Percentiles rank a stretch among this genome's conserved stretches.
phyloP scores from a whole-genome alignment of 2,329 filamentous ascomycete genomes.

The Aplosporella prunicola region DNA sequence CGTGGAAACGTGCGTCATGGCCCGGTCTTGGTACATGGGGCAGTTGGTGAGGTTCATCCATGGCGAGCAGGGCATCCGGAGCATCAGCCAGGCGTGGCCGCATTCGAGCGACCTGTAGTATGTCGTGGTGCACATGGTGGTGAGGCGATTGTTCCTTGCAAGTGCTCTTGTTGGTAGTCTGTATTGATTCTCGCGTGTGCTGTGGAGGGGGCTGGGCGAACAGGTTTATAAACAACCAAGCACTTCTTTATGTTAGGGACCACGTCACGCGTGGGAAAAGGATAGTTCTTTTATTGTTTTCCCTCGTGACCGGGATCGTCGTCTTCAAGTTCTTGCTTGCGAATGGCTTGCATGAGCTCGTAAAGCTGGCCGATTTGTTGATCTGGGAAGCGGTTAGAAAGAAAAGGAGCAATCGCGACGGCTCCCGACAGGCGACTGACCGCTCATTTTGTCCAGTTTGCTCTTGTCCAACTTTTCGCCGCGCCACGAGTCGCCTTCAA shows the following conservation, averaged over 20 bases:
- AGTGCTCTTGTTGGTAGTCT: no score
- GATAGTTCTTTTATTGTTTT: no score
- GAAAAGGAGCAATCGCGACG: no score
- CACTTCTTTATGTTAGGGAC: not conserved
- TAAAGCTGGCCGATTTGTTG: constrained; percentile 91
- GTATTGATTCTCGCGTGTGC: not conserved
- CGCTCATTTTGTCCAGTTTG: constrained; percentile 91
- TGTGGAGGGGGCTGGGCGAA: not conserved
- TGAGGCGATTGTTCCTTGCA: no score
- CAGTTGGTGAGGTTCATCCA: constrained; percentile 33
- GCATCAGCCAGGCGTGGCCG: constrained; percentile 40
- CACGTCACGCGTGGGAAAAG: not conserved
- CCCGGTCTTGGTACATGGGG: constrained; percentile 25
- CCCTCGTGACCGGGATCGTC: constrained; percentile 33
- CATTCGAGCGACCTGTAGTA: constrained; percentile 38
- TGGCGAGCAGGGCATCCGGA: constrained; percentile 35
- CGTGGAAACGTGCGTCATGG: constrained; percentile 9
- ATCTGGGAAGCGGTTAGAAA: constrained; percentile 51
- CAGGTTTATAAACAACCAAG: not conserved
- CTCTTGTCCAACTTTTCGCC: constrained; percentile 73
- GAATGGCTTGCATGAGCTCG: constrained; percentile 81
- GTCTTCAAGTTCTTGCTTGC: constrained; percentile 41
- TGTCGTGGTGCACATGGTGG: constrained; percentile 38
- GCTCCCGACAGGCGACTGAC: constrained; percentile 41
- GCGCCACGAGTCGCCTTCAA: constrained; percentile 80